A percentile compares a stretch with the other conserved stretches of the same genome.
Evolutionary conservation across 2,329 filamentous ascomycete species (phyloP).

Genomic region (Hypoxylon sp.): DNA sequence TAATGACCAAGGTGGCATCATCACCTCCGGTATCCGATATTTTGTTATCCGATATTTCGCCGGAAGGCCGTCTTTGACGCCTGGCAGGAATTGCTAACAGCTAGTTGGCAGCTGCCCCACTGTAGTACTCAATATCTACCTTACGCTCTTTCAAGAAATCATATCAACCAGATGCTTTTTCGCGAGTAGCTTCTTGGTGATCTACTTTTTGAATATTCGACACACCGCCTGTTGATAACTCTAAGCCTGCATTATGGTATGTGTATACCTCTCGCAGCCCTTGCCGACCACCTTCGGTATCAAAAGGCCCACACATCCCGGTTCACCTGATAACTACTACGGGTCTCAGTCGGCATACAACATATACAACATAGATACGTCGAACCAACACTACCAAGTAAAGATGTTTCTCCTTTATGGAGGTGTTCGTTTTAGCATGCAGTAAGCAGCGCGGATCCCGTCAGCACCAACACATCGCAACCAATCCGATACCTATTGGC

Average conservation of each 20-base stretch:
- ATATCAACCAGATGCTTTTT: too few species aligned
- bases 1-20: slow-evolving; percentile 33
- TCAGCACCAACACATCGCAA: slow-evolving; percentile 14
- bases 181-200: not conserved
- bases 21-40: too few species aligned
- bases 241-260: not conserved
- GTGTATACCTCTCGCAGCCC: not conserved
- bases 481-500: slow-evolving; percentile 12
- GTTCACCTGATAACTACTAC: slow-evolving; percentile 20
- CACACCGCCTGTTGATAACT: not conserved
- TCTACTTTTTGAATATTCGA: not conserved
- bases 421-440: slow-evolving; percentile 11
- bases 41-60: slow-evolving; percentile 7
- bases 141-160: too few species aligned
- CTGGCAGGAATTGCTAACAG: not conserved
- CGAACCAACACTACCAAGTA: not conserved
- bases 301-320: slow-evolving; percentile 17
- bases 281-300: slow-evolving; percentile 27
- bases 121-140: not conserved
- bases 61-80: not conserved
- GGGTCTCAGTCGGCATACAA: slow-evolving; percentile 11
- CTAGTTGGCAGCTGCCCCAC: not conserved
- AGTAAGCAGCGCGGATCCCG: slow-evolving; percentile 22
- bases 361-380: not conserved
- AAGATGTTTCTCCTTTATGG: slow-evolving; percentile 1